Percentiles rank a stretch among this genome's conserved stretches.
Conservation (phyloP, 495 filamentous ascomycete genomes). For the Talaromyces stipitatus region DNA sequence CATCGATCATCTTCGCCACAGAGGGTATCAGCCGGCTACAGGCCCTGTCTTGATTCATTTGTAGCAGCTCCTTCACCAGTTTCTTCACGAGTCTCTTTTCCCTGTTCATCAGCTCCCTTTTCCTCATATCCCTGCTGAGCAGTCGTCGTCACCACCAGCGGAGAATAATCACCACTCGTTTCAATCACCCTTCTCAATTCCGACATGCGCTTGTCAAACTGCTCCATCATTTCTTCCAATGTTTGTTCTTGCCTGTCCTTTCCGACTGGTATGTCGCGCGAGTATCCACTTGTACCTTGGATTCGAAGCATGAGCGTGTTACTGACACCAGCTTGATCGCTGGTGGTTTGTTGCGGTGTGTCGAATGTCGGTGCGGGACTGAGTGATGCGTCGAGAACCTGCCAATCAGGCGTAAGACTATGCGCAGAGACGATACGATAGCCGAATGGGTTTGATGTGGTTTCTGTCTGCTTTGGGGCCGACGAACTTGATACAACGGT, state of each 20-base stretch:
- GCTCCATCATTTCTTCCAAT: constrained; percentile 50
- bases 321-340: constrained; percentile 4
- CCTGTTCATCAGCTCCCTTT: not conserved
- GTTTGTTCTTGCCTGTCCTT: constrained; percentile 27
- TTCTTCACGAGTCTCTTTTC: not conserved
- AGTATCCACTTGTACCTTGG: constrained; percentile 42
- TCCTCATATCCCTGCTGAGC: not conserved
- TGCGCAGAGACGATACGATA: constrained; percentile 40
- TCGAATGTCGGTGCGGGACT: constrained; percentile 52
- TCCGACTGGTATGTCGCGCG: constrained; percentile 19
- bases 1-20: not conserved
- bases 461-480: constrained; percentile 25
- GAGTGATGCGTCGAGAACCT: constrained; percentile 42
- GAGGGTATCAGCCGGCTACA: too few relatives aligned
- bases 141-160: not conserved
- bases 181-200: constrained; percentile 40
- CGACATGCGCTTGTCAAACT: constrained; percentile 60
- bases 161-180: constrained; percentile 10
- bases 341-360: constrained; percentile 15
- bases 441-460: constrained; percentile 14
- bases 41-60: not conserved
- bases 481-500: constrained; percentile 18
- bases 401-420: constrained; percentile 46
- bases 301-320: constrained; percentile 58
- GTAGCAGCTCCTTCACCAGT: not conserved